Evolutionary conservation across 2,329 filamentous ascomycete species (phyloP), one percentile per base, ranked within the genome.

Genomic region (Aspergillus candidus): DNA sequence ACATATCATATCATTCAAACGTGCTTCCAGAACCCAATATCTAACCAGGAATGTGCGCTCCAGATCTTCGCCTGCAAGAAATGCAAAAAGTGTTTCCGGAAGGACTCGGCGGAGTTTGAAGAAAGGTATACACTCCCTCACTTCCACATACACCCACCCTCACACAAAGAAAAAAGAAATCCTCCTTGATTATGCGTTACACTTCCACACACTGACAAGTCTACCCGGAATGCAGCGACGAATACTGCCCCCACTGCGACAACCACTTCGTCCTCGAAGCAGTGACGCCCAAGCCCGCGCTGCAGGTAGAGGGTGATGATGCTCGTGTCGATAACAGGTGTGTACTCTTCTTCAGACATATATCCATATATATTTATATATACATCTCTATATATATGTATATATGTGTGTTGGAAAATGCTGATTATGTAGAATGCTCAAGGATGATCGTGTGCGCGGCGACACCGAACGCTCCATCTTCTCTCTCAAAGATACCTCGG

Each of bases 211-310:
- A 29, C 14, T 11, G 11, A 27, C 15, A 17, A 32, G 29, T 14
- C 32, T 27, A 11, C 38, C 12, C 32, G 12, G 12, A 14, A 32
- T 11, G 36, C 30, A 80, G 87, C 65, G 93, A 98, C 72, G 94
- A 98, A 68, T 98, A 94, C 76, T 98, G 93, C 74, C 94, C 93
- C 15, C 88, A 96, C 72, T 98, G 93, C 74, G 93, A 98, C 66
- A 98, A 98, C 72, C 94, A 98, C 70, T 98, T 90, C 63, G 86
- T 98, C 32, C 76, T 98, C 52, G 90, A 97, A 4, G 94, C 93
- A 40, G 70, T 85, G 56, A 87, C 84, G 4, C 88, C 93, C 15
- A 86, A 94, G 69, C 79, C 90, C 8, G 79, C 85, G 31, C 71
- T 98, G 40, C 81, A 90, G 54, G 79, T 98, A 40, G 93, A 98